Evolutionary conservation across 768 basidiomycete genomes (phyloP).

Genomic region (Porphyrellus cyaneotinctus): DNA sequence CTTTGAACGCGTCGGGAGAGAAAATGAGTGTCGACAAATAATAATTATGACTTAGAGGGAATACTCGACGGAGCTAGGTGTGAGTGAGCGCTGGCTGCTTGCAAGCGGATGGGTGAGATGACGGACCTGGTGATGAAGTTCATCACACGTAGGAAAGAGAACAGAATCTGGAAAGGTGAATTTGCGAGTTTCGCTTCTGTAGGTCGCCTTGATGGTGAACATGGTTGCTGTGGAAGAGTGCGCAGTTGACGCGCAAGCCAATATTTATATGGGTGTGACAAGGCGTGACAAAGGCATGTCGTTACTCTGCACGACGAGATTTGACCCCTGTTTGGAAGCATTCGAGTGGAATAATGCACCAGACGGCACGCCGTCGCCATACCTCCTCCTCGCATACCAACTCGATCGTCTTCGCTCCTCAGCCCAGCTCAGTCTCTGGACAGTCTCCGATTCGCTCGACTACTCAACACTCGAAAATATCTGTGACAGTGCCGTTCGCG

Average conservation of each 20-base stretch:
- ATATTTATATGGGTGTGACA: conserved; percentile 23
- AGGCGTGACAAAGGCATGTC: conserved; percentile 9
- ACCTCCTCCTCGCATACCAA: conserved; percentile 60
- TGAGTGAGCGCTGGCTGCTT: conserved; percentile 19
- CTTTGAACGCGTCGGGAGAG: conserved; percentile 52
- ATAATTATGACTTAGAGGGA: conserved; percentile 56
- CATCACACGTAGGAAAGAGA: conserved; percentile 58
- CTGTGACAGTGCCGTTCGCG: conserved; percentile 46
- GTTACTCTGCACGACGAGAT: conserved; percentile 55
- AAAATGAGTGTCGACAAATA: conserved; percentile 68
- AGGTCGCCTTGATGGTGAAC: conserved; percentile 81
- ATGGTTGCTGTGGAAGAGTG: conserved; percentile 37
- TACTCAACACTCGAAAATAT: conserved; percentile 36
- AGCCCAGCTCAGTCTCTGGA: conserved; percentile 51
- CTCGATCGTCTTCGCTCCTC: conserved; percentile 55
- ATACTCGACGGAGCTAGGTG: conserved; percentile 63
- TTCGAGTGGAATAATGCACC: conserved; percentile 57
- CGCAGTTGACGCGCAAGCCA: conserved; percentile 15
- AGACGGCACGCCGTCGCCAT: conserved; percentile 48
- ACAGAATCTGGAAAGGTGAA: conserved; percentile 50
- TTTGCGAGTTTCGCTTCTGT: conserved; percentile 64
- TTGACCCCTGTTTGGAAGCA: conserved; percentile 46
- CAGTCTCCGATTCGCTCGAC: conserved; percentile 31
- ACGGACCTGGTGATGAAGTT: conserved; percentile 61
- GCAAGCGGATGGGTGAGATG: conserved; percentile 1